phyloP scores from a whole-genome alignment of 768 basidiomycete species.

The Agrocybe praecox region DNA sequence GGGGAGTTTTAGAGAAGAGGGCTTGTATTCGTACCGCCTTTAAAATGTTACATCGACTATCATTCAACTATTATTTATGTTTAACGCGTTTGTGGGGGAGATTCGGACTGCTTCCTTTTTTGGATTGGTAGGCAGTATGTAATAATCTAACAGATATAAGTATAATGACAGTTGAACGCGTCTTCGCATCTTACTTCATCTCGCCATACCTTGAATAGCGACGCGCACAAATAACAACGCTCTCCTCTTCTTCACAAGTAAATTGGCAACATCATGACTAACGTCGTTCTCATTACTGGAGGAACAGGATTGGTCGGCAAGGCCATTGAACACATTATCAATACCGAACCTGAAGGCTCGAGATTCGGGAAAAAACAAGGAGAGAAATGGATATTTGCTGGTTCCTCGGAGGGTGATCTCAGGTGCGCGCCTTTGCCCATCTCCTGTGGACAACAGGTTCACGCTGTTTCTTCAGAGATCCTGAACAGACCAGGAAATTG shows the following conservation, averaged over 20 bases:
- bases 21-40: too few species aligned
- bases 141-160: too few species aligned
- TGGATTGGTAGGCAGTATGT: too few species aligned
- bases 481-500: slow-evolving; percentile 65
- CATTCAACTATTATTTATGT: too few species aligned
- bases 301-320: slow-evolving; percentile 88
- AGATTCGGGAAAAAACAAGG: slow-evolving; percentile 74
- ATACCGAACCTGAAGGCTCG: slow-evolving; percentile 77
- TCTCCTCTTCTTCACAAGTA: too few species aligned
- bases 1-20: too few species aligned
- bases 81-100: too few species aligned
- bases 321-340: slow-evolving; percentile 77
- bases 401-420: slow-evolving; percentile 81
- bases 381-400: slow-evolving; percentile 87
- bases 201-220: background rate
- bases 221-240: too few species aligned
- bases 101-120: too few species aligned
- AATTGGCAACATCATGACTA: slow-evolving; percentile 26
- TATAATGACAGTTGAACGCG: background rate
- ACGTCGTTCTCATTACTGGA: slow-evolving; percentile 79
- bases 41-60: too few species aligned
- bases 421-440: slow-evolving; percentile 46
- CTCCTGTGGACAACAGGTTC: background rate
- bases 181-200: background rate
- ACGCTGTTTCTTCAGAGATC: slow-evolving; percentile 51